Evolutionary conservation across 805 yeast genomes (phyloP).

Genomic region (Metschnikowia proteae): DNA sequence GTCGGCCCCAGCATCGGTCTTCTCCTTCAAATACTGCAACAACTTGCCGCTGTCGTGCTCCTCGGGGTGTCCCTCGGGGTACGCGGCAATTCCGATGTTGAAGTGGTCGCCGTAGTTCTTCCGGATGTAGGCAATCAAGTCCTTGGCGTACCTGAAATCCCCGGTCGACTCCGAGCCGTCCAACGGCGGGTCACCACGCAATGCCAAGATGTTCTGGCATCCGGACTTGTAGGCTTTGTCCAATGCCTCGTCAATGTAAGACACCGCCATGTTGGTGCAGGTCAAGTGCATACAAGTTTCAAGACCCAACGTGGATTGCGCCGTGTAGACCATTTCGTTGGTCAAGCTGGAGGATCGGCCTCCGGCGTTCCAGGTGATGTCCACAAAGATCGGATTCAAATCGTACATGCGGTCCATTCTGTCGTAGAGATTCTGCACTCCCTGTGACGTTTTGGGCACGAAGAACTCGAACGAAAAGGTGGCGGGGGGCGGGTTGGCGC

Average conservation of each 20-base stretch:
- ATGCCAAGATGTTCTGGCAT: constrained; percentile 90
- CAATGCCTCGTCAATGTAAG: constrained; percentile 78
- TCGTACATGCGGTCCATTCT: constrained; percentile 97
- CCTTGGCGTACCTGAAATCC: constrained; percentile 87
- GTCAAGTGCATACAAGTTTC: constrained; percentile 98
- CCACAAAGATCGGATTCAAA: constrained; percentile 85
- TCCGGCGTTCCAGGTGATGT: constrained; percentile 98
- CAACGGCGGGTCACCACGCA: constrained; percentile 93
- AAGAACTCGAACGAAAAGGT: constrained; percentile 96
- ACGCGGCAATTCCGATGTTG: constrained; percentile 94
- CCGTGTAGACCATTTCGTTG: constrained; percentile 85
- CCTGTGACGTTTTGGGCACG: constrained; percentile 96
- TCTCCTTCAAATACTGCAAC: constrained; percentile 69
- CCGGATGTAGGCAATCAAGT: constrained; percentile 74
- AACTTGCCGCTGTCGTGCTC: constrained; percentile 50
- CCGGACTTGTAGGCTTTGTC: constrained; percentile 84
- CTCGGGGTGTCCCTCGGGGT: constrained; percentile 97
- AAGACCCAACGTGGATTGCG: constrained; percentile 84
- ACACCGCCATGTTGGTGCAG: constrained; percentile 88
- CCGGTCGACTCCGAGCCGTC: constrained; percentile 71
- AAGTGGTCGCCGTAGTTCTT: constrained; percentile 80
- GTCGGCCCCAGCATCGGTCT: constrained; percentile 91
- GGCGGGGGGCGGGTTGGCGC: constrained; percentile 43
- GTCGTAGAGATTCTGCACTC: constrained; percentile 92
- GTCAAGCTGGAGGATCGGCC: constrained; percentile 82